Evolutionary conservation across 345 rosid genomes (phyloP).

Genomic region (Aethionema arabicum): DNA sequence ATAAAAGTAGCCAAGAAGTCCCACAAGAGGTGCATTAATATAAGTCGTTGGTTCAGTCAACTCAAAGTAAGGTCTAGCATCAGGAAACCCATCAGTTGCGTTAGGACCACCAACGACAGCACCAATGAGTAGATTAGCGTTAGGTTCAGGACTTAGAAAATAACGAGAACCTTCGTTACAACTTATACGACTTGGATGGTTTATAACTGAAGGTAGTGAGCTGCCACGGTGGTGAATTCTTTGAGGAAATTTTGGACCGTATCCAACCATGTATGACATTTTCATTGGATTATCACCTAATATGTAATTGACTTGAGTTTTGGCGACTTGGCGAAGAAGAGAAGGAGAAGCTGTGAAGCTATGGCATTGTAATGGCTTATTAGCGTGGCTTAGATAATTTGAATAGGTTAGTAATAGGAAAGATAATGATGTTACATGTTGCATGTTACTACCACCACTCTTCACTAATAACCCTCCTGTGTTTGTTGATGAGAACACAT

Average conservation of each 20-base stretch:
- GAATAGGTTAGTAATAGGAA: constrained; percentile 80
- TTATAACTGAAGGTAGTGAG: constrained; percentile 61
- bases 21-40: constrained; percentile 89
- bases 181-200: constrained; percentile 61
- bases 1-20: constrained; percentile 76
- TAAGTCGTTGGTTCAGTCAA: constrained; percentile 97
- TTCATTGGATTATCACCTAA: constrained; percentile 78
- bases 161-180: constrained; percentile 75
- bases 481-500: neutral
- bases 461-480: constrained; percentile 85
- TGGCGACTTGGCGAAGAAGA: constrained; percentile 58
- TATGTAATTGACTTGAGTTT: constrained; percentile 80
- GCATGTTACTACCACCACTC: constrained; percentile 94
- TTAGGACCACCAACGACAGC: constrained; percentile 97
- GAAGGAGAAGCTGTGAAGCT: constrained; percentile 49
- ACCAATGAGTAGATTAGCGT: constrained; percentile 75
- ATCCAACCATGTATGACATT: constrained; percentile 92
- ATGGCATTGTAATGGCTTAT: constrained; percentile 58
- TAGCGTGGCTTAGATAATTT: constrained; percentile 66
- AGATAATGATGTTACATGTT: constrained; percentile 86
- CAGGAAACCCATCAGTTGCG: constrained; percentile 67
- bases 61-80: constrained; percentile 71
- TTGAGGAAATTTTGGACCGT: constrained; percentile 66
- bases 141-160: constrained; percentile 58
- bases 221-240: constrained; percentile 90